Base-by-base conservation (phyloP, 345 rosid species). In the Gossypium stocksii region DNA sequence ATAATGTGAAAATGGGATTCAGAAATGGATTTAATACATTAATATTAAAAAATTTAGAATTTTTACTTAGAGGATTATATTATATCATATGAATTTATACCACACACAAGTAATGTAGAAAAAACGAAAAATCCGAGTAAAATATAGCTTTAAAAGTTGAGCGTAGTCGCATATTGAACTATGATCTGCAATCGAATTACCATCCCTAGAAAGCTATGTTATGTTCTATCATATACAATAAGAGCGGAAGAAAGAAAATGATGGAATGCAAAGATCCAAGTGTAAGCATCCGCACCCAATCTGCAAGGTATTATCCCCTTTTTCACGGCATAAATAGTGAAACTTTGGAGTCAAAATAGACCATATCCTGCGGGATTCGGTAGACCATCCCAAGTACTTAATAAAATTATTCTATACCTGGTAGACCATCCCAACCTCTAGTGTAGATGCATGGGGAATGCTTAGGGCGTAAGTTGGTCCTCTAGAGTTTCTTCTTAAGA, bases 341-440 rank as follows among this genome's bases (percentile, higher is more conserved):
- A 22, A 10, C 5, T 57, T 57, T 57, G 14, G 29, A 13, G 61
- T 20, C 15, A 19, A 20, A 20, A 57, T 3, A 29, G 22, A 56
- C 61, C 20, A 56, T 20, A 56, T 25, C 27, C 22, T 20, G 61
- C 29, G 10, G 27, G 22, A 4, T 2, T 22, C 11, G 61, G 19
- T 9, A 20, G n/a, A n/a, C n/a, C n/a, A n/a, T n/a, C n/a, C n/a
- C 2, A 19, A 57, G 27, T 57, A 57, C 61, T 9, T 57, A 22
- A 22, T 22, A 19, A 3, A 19, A 22, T 20, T 10, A 57, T 27
- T 52, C 82, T 75, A 95, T 44, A 95, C 99, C 76, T 69, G 73
- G 82, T 93, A 95, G 27, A 90, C 81, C 99, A 95, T 91, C 73
- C 99, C 99, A 68, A 95, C 99, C 83, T 95, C 98, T 65, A 95